Base-by-base conservation (phyloP, 2,329 filamentous ascomycete species). In the Scedosporium minutisporum region DNA sequence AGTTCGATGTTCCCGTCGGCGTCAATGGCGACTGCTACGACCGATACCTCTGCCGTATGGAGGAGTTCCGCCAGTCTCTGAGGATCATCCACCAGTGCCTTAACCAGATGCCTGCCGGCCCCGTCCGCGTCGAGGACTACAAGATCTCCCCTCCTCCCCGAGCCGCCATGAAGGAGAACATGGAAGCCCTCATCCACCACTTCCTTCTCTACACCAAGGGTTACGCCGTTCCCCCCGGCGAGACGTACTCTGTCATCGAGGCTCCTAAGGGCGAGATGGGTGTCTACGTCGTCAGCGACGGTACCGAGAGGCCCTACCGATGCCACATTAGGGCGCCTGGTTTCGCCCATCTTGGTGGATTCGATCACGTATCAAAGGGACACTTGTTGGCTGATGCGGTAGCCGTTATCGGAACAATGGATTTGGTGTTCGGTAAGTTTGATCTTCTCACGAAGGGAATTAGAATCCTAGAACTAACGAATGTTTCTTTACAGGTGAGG, bases 211-310 rank as follows among this genome's bases (percentile, higher is more conserved):
- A 93, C 82, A 97, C 93, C 76, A 99, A 99, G 85, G 95, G 95
- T 64, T 99, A 99, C 78, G 85, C 91, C 55, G 95, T 99, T 3
- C 95, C 95, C 53, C 95, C 96, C 6, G 96, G 95, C 66, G 95
- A 99, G 82, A 99, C 95, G 5, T 99, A 99, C 82, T 93, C 89
- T 57, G 93, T 89, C 65, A 99, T 99, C 67, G 95, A 99, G 82
- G 95, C 96, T n/a, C 95, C 95, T 65, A 99, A 99, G 88, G 95
- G 95, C 71, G 95, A 99, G 81, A 99, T 99, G 95, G 95, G 89
- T 75, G 95, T 99, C 55, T 99, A 89, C 75, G 80, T 99, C 60
- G 95, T 99, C 71, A 96, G 90, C 73, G 95, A 99, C 73, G 95
- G 95, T 66, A 95, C 87, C 74, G 95, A 99, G 84, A 84, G 95